Percentiles rank a stretch among this genome's conserved stretches.
Evolutionary conservation across 2,329 filamentous ascomycete genomes (phyloP).

Genomic region (Chaetomium globosum): DNA sequence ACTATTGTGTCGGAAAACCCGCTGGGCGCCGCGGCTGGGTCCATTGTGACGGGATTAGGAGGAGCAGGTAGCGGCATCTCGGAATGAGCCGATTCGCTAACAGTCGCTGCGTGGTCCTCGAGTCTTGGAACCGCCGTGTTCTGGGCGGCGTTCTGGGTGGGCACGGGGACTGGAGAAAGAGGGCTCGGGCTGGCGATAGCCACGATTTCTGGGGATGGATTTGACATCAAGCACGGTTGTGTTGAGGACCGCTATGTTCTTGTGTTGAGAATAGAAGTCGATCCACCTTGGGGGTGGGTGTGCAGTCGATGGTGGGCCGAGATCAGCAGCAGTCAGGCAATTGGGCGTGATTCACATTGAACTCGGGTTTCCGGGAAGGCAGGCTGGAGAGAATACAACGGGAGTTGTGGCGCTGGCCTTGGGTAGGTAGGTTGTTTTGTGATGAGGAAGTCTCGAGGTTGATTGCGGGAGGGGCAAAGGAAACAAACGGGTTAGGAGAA

Average conservation of each 20-base stretch:
- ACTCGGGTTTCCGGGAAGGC: not conserved
- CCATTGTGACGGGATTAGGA: constrained; percentile 32
- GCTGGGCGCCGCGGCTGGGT: constrained; percentile 32
- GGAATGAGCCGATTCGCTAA: constrained; percentile 43
- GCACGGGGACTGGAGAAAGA: constrained; percentile 51
- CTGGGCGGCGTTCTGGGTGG: constrained; percentile 48
- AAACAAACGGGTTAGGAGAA: not conserved
- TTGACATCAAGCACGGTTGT: constrained; percentile 48
- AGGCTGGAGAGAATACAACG: not conserved
- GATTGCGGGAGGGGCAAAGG: not conserved
- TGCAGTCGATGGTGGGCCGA: not conserved
- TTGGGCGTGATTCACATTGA: constrained; percentile 14
- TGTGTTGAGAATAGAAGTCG: constrained; percentile 6
- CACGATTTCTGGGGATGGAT: constrained; percentile 52
- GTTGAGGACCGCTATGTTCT: not conserved
- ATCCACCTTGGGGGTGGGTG: not conserved
- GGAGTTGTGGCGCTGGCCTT: not conserved
- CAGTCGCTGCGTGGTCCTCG: constrained; percentile 56
- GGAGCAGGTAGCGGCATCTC: constrained; percentile 42
- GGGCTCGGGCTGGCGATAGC: constrained; percentile 58
- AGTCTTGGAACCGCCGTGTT: constrained; percentile 53
- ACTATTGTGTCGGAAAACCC: constrained; percentile 40
- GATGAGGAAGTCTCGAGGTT: not conserved
- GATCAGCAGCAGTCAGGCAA: not conserved
- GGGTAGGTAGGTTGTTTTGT: not conserved